Percentiles rank a stretch among this genome's conserved stretches.
These are phyloP conservation scores for Eimeria acervulina DNA, from an alignment of 169 alveolate species.

Conservation along the genomic window DNA sequence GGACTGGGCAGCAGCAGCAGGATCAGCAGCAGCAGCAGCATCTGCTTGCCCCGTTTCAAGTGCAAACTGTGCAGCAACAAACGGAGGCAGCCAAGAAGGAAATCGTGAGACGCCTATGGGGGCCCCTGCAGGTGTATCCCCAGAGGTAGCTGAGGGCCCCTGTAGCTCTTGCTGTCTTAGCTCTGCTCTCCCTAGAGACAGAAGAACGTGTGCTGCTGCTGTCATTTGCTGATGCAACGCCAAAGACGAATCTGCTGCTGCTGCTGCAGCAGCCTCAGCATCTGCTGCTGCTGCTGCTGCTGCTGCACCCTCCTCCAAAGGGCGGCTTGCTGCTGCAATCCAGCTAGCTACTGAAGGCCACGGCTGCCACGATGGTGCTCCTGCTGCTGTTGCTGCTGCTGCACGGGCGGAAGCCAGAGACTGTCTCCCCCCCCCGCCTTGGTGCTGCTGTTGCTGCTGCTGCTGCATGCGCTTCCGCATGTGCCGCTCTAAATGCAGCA, in stretches of 20 bases:
- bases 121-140: no score
- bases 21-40: neutral
- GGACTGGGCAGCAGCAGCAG: neutral
- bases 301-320: neutral
- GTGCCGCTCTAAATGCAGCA: slow-evolving; percentile 52
- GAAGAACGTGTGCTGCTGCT: neutral
- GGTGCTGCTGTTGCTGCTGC: slow-evolving; percentile 21
- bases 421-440: neutral
- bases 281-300: slow-evolving; percentile 30
- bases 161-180: slow-evolving; percentile 11
- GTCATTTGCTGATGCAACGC: slow-evolving; percentile 52
- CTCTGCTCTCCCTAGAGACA: slow-evolving; percentile 43
- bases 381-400: slow-evolving; percentile 23
- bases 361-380: slow-evolving; percentile 10
- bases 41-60: neutral
- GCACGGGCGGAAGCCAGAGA: neutral
- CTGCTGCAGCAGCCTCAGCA: neutral
- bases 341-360: slow-evolving; percentile 51
- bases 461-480: slow-evolving; percentile 58
- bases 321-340: slow-evolving; percentile 34
- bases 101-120: neutral
- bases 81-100: slow-evolving; percentile 57
- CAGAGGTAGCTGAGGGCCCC: neutral
- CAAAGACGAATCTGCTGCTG: neutral
- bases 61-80: neutral